A percentile compares a stretch with the other conserved stretches of the same genome.
Conservation (phyloP, 805 yeast genomes). For the Saccharomycopsis fermentans region DNA sequence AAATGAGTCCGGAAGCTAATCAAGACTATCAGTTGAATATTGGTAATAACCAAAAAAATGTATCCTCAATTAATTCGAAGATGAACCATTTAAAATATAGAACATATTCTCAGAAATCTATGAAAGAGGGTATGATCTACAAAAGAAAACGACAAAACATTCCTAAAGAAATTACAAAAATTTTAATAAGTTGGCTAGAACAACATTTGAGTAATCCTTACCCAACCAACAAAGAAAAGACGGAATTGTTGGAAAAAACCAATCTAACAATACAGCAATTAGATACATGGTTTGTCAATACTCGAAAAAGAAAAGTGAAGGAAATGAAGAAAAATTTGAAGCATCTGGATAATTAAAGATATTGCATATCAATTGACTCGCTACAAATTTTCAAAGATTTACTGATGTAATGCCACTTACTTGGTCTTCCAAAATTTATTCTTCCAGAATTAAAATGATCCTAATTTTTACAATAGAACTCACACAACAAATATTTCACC, state of each 20-base stretch:
- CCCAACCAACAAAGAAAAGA: conserved; percentile 72
- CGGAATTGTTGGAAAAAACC: conserved; percentile 55
- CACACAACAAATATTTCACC: too few relatives aligned
- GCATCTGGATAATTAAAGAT: neutral
- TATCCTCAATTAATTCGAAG: neutral
- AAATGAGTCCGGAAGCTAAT: too few relatives aligned
- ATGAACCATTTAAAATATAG: neutral
- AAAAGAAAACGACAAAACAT: conserved; percentile 52
- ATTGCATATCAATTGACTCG: neutral
- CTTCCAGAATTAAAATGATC: too few relatives aligned
- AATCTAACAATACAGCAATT: conserved; percentile 74
- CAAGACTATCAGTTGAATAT: too few relatives aligned
- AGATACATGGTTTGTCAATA: conserved; percentile 83
- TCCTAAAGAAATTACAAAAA: conserved; percentile 69
- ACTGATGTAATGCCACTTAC: too few relatives aligned
- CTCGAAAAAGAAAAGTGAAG: conserved; percentile 63
- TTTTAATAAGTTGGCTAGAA: conserved; percentile 65
- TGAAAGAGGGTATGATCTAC: neutral
- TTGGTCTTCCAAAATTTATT: too few relatives aligned
- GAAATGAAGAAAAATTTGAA: conserved; percentile 31
- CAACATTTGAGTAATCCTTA: conserved; percentile 72
- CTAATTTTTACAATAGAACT: too few relatives aligned
- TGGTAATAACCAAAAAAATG: neutral
- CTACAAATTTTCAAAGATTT: too few relatives aligned
- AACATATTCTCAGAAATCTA: neutral